Conservation (phyloP, 345 rosid genomes). For the Heritiera fomes region DNA sequence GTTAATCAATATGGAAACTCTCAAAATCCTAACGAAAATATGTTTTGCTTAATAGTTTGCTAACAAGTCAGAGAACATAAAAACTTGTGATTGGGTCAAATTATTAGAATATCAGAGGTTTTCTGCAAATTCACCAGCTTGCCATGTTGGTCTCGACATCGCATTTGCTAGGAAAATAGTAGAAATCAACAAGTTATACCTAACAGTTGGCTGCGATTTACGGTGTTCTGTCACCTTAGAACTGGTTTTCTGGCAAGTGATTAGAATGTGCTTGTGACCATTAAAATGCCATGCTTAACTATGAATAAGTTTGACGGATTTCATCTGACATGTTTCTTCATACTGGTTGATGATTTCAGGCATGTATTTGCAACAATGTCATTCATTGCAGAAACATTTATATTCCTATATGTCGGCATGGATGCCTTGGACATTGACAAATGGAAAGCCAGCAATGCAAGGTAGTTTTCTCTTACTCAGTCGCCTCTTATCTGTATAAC, state of each 20-base stretch:
- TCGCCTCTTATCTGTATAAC: not conserved
- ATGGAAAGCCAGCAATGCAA: slow-evolving; percentile 56
- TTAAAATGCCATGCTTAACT: not conserved
- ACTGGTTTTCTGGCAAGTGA: not conserved
- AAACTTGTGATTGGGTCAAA: not conserved
- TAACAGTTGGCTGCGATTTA: too few relatives aligned
- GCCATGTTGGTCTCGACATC: too few relatives aligned
- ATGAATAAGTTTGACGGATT: not conserved
- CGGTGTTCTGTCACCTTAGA: not conserved
- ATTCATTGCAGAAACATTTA: slow-evolving; percentile 69
- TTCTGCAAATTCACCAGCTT: not conserved
- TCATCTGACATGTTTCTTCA: slow-evolving; percentile 6
- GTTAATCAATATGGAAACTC: too few relatives aligned
- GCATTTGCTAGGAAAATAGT: not conserved
- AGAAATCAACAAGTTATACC: not conserved
- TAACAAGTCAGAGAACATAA: not conserved
- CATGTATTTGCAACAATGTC: slow-evolving; percentile 72
- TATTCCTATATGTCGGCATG: slow-evolving; percentile 70
- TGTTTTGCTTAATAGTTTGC: not conserved
- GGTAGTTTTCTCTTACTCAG: slow-evolving; percentile 34
- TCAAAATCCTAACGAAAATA: too few relatives aligned
- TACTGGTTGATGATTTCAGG: slow-evolving; percentile 47
- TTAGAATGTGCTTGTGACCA: not conserved
- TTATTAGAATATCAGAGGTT: not conserved
- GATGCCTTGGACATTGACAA: slow-evolving; percentile 62